phyloP scores from a whole-genome alignment of 179 eudicot species.

The Beta corolliflora region DNA sequence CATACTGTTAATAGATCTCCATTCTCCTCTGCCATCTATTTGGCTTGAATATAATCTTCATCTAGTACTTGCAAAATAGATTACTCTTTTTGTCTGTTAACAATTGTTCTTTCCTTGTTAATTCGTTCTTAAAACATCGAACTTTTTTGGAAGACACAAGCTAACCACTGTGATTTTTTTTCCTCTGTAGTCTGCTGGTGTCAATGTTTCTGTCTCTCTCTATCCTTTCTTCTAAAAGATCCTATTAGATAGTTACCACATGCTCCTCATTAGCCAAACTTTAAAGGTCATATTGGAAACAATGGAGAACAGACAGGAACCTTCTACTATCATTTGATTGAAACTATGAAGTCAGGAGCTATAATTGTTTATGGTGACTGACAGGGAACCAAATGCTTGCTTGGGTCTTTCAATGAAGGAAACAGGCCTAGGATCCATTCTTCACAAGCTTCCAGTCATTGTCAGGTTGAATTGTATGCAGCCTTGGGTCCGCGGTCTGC shows the following conservation, averaged over 20 bases:
- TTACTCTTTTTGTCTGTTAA: background rate
- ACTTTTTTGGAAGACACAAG: background rate
- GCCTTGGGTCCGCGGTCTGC: conserved; percentile 35
- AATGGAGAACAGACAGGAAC: background rate
- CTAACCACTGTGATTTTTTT: background rate
- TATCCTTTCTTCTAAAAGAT: background rate
- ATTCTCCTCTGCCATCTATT: background rate
- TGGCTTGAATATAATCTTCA: background rate
- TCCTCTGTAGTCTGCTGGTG: background rate
- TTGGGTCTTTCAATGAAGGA: conserved; percentile 54
- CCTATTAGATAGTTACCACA: background rate
- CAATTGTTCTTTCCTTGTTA: background rate
- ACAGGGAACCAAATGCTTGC: conserved; percentile 66
- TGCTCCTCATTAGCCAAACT: background rate
- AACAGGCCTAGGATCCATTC: conserved; percentile 36
- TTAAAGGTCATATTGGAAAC: background rate
- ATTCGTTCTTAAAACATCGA: background rate
- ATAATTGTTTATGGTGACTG: conserved; percentile 38
- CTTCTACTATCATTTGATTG: conserved; percentile 8
- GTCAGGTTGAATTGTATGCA: conserved; percentile 33
- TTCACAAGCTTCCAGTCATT: conserved; percentile 36
- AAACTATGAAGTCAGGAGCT: conserved; percentile 10
- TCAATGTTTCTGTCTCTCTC: background rate
- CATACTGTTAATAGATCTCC: background rate
- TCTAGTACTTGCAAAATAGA: background rate